A percentile compares a stretch with the other conserved stretches of the same genome.
Evolutionary conservation across 2,329 filamentous ascomycete species (phyloP).

Genomic region (Talaromyces sp.): DNA sequence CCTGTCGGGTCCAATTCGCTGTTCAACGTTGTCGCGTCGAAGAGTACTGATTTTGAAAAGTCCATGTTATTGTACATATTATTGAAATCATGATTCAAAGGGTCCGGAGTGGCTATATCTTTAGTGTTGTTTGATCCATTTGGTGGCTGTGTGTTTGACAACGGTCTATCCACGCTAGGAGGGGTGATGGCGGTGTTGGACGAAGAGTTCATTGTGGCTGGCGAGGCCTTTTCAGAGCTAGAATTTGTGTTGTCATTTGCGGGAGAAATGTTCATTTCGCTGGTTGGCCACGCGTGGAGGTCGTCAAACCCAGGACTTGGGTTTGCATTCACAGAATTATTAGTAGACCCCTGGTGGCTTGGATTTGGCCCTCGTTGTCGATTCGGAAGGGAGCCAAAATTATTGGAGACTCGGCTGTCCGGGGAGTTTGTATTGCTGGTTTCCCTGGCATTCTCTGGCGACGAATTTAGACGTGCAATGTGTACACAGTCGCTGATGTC

Average conservation of each 20-base stretch:
- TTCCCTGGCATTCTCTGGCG: neutral
- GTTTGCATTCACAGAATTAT: slow-evolving; percentile 2
- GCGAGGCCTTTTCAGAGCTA: slow-evolving; percentile 31
- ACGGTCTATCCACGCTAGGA: slow-evolving; percentile 22
- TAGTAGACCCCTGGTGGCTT: neutral
- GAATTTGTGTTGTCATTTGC: slow-evolving; percentile 28
- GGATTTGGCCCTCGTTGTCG: slow-evolving; percentile 18
- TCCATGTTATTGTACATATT: neutral
- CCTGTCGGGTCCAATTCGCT: slow-evolving; percentile 16
- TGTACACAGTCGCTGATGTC: neutral
- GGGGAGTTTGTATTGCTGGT: slow-evolving; percentile 1
- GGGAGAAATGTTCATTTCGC: slow-evolving; percentile 30
- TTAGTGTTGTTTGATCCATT: neutral
- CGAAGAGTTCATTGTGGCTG: slow-evolving; percentile 33
- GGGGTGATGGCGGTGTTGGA: slow-evolving; percentile 33
- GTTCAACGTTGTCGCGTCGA: slow-evolving; percentile 6
- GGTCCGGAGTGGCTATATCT: neutral
- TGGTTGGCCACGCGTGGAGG: slow-evolving; percentile 13
- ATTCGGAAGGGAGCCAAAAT: slow-evolving; percentile 20
- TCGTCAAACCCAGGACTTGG: slow-evolving; percentile 6
- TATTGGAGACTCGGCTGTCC: slow-evolving; percentile 7
- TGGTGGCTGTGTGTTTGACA: neutral
- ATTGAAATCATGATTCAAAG: neutral
- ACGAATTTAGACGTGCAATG: neutral
- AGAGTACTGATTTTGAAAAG: slow-evolving; percentile 5